Base-by-base conservation (phyloP, 1,284 basidiomycete genomes). In the Ceratobasidium sp. region DNA sequence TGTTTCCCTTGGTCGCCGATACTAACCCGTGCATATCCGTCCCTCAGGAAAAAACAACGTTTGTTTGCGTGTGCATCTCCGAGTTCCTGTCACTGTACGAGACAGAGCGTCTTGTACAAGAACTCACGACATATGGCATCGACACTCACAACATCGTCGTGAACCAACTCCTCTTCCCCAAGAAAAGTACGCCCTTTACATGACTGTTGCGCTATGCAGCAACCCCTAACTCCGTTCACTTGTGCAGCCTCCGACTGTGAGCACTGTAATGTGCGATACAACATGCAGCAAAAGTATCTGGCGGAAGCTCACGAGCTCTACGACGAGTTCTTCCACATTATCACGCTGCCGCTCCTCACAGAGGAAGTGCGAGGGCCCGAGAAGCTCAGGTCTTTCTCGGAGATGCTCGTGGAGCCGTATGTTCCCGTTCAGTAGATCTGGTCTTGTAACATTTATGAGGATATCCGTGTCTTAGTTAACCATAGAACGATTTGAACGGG, bases 81-180 rank as follows among this genome's bases (percentile, higher is more conserved):
- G 96, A 98, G 82, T 98, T 98, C 88, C 85, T 99, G 79, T 98
- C 96, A 27, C 85, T 99, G 27, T 99, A 99, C 83, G 98, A 99
- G 86, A 99, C 97, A 34, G 97, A 99, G 83, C 92, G 97, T 37
- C 87, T 99, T 58, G 94, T 99, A 49, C 97, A 99, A 82, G 98
- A 99, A 81, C 85, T 99, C 63, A 97, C 96, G 14, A 86, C 90
- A 63, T 99, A 99, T 83, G 96, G 95, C 81, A 99, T 99, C 81
- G 98, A 99, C 83, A 98, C 96, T 58, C 97, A 99, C 83, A 95
- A 96, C 81, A 99, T 99, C 79, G 95, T 99, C 71, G 95, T 98
- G 78, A 99, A 99, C 82, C 97, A 99, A 83, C 85, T 99, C 11
- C 86, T 99, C 53, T 98, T 95, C 86, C 97, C 97, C 24, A 96